These are phyloP conservation scores for Lactifluus volemus DNA, from an alignment of 768 basidiomycete genomes.

Conservation along the genomic window DNA sequence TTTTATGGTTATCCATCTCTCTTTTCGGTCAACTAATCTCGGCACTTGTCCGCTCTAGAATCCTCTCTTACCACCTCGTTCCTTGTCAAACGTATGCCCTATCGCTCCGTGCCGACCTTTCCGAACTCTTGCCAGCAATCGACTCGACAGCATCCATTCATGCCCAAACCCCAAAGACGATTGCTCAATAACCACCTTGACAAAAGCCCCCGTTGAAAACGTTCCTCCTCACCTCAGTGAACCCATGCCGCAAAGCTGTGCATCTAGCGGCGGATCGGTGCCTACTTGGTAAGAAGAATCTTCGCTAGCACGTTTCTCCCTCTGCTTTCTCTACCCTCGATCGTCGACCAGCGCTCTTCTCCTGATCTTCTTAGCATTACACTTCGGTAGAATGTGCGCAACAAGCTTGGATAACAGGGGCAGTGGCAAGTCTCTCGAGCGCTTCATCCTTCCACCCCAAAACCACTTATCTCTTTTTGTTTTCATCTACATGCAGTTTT, in stretches of 20 bases:
- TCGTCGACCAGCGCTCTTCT: neutral
- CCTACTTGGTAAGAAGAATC: neutral
- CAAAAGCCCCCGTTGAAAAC: neutral
- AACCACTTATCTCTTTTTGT: neutral
- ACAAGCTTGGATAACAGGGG: neutral
- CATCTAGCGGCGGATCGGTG: neutral
- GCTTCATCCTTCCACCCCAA: neutral
- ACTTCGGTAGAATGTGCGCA: neutral
- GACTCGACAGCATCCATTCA: neutral
- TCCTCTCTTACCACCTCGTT: neutral
- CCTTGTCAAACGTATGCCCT: neutral
- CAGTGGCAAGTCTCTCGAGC: neutral
- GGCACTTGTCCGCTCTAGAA: constrained; percentile 6
- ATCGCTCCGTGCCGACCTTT: constrained; percentile 3
- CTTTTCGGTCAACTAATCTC: neutral
- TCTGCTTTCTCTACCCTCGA: neutral
- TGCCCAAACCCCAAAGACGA: neutral
- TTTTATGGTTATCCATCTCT: neutral
- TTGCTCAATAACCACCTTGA: neutral
- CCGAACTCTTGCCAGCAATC: constrained; percentile 1
- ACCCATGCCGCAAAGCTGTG: neutral
- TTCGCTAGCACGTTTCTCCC: neutral
- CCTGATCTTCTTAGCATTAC: neutral
- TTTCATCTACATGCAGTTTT: neutral
- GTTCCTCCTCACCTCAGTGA: neutral